phyloP scores from a whole-genome alignment of 495 filamentous ascomycete genomes.

The Lophiotrema nucula region DNA sequence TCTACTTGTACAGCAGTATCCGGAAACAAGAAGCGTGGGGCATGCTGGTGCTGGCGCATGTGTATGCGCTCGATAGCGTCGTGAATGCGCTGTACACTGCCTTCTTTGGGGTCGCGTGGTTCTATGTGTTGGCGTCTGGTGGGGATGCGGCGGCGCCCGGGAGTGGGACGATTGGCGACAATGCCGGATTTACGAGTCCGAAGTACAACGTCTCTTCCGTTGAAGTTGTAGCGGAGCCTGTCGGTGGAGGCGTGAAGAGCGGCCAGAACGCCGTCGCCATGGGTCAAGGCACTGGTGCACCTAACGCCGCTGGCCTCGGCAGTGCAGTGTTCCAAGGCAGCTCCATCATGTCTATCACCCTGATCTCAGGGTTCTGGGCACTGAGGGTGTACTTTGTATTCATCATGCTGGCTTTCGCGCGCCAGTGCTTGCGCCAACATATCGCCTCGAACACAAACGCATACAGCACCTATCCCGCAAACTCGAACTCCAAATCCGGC shows the following conservation, averaged over 20 bases:
- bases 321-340: slow-evolving; percentile 63
- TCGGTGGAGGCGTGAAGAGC: slow-evolving; percentile 37
- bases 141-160: slow-evolving; percentile 31
- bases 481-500: slow-evolving; percentile 40
- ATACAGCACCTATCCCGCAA: slow-evolving; percentile 20
- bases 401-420: slow-evolving; percentile 75
- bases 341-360: slow-evolving; percentile 68
- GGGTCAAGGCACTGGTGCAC: slow-evolving; percentile 38
- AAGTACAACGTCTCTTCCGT: slow-evolving; percentile 60
- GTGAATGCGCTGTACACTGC: slow-evolving; percentile 76
- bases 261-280: slow-evolving; percentile 55
- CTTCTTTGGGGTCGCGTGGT: slow-evolving; percentile 80
- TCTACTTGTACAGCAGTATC: slow-evolving; percentile 63
- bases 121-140: slow-evolving; percentile 61
- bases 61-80: slow-evolving; percentile 72
- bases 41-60: slow-evolving; percentile 46
- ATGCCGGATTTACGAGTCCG: slow-evolving; percentile 67
- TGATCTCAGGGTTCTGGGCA: slow-evolving; percentile 69
- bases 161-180: slow-evolving; percentile 57
- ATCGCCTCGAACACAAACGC: slow-evolving; percentile 32
- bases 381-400: slow-evolving; percentile 75
- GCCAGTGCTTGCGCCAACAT: slow-evolving; percentile 64
- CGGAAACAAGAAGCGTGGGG: slow-evolving; percentile 34
- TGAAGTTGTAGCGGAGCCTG: slow-evolving; percentile 49
- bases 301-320: slow-evolving; percentile 39